Base-by-base conservation (phyloP, 1,139 yeast genomes). In the Saccharomycopsis crataegensis region DNA sequence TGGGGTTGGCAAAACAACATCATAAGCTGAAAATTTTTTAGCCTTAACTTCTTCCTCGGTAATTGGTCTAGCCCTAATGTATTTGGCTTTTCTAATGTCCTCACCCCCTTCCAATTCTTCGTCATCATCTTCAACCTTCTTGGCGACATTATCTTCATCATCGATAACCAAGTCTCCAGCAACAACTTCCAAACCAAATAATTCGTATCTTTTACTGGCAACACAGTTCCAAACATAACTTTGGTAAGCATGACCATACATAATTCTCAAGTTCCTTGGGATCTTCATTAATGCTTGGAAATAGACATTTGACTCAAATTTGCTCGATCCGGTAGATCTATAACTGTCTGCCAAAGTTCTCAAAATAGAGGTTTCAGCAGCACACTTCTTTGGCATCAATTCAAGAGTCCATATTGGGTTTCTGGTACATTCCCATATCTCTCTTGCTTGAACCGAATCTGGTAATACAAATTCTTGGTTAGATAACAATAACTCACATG, bases 241-340 rank as follows among this genome's bases (percentile, higher is more conserved):
- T 70, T 94, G 99, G 66, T 94, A 94, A 1, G 99, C 96, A 70
- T 94, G 99, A 1, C 86, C 96, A 65, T 94, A 94, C 95, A 94
- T 93, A 59, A 90, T 80, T 64, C 96, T 77, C 65, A 94, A 74
- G 65, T 91, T 91, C 67, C 96, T 79, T 45, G 99, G 99, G 61
- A 94, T 86, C 57, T 91, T 80, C 85, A 86, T 83, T 51, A 94
- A 77, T n/a, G 95, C 93, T 60, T 80, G 80, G 62, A 87, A 81
- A 65, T 84, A 86, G 7, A 8, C n/a, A 43, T 71, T 62, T 62
- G 74, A 83, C 17, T 70, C 75, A 11, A 76, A 79, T 50, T 75
- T 71, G 28, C 68, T 76, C 12, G 73, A 74, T 43, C 70, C 71
- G 2, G 28, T 43, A 12, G 38, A 38, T 58, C 74, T 76, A 51